Base-by-base conservation (phyloP, 352 stramenopile species). In the Phytophthora sp. region DNA sequence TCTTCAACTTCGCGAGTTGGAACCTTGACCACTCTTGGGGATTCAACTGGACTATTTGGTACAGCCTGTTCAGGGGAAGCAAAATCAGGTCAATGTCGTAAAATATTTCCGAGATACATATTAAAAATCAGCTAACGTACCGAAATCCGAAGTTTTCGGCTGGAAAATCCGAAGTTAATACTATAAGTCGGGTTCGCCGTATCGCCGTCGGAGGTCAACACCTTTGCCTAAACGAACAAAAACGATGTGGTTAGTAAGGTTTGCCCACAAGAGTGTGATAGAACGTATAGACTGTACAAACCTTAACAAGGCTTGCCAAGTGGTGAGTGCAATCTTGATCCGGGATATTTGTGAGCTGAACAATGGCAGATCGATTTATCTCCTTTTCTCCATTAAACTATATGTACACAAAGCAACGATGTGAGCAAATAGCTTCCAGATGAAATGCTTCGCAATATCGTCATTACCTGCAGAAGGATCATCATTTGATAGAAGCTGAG, bases 401-500 rank as follows among this genome's bases (percentile, higher is more conserved):
- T 29, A 23, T 16, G 2, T 49, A 57, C 5, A 21, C 21, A 64
- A 27, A 31, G 9, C 20, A 35, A 13, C 35, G 18, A 52, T 18
- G 26, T 41, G 30, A 53, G 16, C 26, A 52, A 31, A 49, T 31
- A 13, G 23, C 8, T 45, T 16, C 7, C 15, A 7, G 13, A n/a
- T 2, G 31, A 9, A 53, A 21, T 5, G 29, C 31, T 41, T 35
- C 20, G 5, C 6, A 51, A 33, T 16, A 7, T 26, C 11, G 7
- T 3, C 36, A 13, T 46, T 66, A 94, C 88, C 74, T 87, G 74
- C 16, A 94, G 59, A 16, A 95, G 63, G 42, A 94, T 76, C 13
- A 94, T 50, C 67, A 95, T 93, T 58, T 95, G 88, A 29, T 93
- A 93, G 41, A 94, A 93, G 63, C 84, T 95, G 12, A 93, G 66